phyloP scores from a whole-genome alignment of 2,329 filamentous ascomycete species.

The Stagonosporopsis cucurbitacearum region DNA sequence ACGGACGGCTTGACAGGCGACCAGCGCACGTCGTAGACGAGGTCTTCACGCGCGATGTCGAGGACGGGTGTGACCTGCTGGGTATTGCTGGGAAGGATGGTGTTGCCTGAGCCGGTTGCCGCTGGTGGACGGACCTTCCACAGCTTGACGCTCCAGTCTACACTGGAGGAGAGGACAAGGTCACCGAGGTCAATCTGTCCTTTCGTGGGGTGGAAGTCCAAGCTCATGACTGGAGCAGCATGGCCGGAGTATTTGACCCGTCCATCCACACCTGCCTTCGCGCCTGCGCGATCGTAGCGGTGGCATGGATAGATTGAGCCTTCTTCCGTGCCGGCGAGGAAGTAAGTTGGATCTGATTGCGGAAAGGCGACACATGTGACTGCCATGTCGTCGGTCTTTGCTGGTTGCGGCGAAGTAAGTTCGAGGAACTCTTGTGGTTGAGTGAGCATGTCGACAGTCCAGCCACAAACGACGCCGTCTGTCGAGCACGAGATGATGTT shows the following conservation, averaged over 20 bases:
- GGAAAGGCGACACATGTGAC: slow-evolving; percentile 96
- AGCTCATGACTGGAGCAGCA: slow-evolving; percentile 91
- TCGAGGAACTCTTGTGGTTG: slow-evolving; percentile 95
- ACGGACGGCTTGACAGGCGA: slow-evolving; percentile 92
- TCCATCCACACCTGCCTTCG: slow-evolving; percentile 92
- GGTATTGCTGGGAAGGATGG: slow-evolving; percentile 44
- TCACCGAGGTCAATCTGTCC: slow-evolving; percentile 95
- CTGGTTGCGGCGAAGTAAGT: slow-evolving; percentile 79
- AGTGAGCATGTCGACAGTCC: slow-evolving; percentile 97
- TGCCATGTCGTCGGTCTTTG: slow-evolving; percentile 87
- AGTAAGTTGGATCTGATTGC: slow-evolving; percentile 93
- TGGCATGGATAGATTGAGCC: slow-evolving; percentile 96
- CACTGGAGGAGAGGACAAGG: slow-evolving; percentile 85
- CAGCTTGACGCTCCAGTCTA: slow-evolving; percentile 97
- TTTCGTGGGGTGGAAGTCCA: slow-evolving; percentile 91
- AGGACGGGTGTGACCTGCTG: slow-evolving; percentile 75
- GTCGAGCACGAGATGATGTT: slow-evolving; percentile 98
- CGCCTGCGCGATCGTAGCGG: slow-evolving; percentile 94
- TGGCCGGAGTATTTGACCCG: slow-evolving; percentile 89
- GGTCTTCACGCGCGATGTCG: slow-evolving; percentile 91
- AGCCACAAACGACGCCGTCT: slow-evolving; percentile 94
- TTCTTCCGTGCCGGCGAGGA: slow-evolving; percentile 95
- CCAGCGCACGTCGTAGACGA: slow-evolving; percentile 96
- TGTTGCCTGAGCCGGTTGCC: slow-evolving; percentile 62
- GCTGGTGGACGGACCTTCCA: slow-evolving; percentile 91